Percentiles rank a stretch among this genome's conserved stretches.
Conservation (phyloP, 202 grass and related monocot genomes). For the Setaria viridis region DNA sequence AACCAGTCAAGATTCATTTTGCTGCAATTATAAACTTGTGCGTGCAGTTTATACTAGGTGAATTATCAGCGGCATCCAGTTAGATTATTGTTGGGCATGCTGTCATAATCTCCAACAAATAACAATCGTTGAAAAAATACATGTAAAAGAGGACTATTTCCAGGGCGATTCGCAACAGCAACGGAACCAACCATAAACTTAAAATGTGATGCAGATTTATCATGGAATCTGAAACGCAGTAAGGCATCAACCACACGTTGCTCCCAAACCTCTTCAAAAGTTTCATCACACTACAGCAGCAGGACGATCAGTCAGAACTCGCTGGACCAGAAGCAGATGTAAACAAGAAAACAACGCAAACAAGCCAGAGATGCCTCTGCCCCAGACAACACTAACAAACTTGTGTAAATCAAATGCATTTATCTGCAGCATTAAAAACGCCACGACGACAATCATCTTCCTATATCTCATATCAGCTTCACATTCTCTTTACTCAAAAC, state of each 20-base stretch:
- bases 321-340: neutral
- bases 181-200: neutral
- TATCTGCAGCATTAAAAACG: no score
- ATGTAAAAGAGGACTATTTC: no score
- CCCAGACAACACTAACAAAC: neutral
- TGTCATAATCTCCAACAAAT: neutral
- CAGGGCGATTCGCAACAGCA: neutral
- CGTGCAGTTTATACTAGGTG: no score
- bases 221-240: neutral
- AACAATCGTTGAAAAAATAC: neutral
- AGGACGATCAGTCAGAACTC: neutral
- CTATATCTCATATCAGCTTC: neutral
- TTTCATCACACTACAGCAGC: neutral
- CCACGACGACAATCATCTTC: neutral
- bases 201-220: neutral
- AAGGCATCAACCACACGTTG: neutral
- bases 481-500: neutral
- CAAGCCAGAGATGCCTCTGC: neutral
- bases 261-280: neutral
- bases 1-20: no score
- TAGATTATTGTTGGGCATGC: neutral
- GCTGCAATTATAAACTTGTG: no score
- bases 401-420: neutral
- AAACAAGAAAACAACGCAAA: neutral
- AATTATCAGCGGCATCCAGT: neutral